phyloP scores from a whole-genome alignment of 371 early-diverging fungal genomes.

The Mucor ambiguus region DNA sequence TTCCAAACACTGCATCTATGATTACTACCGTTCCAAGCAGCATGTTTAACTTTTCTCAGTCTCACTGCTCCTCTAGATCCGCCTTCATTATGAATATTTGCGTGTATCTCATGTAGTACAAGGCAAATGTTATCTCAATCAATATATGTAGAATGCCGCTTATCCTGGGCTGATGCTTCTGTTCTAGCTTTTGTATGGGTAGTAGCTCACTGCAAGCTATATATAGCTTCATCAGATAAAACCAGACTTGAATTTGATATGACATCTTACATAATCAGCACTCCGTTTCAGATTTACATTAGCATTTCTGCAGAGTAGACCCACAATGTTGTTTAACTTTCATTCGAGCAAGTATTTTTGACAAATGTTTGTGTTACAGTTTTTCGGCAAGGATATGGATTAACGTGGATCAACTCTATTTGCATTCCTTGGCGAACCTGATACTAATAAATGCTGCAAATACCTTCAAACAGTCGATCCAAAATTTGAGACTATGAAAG shows the following conservation, averaged over 20 bases:
- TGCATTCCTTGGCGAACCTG: background rate
- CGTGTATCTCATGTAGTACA: background rate
- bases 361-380: background rate
- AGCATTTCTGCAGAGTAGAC: background rate
- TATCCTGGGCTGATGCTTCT: background rate
- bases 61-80: background rate
- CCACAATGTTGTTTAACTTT: background rate
- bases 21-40: background rate
- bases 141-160: background rate
- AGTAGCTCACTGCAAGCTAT: background rate
- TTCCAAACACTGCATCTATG: background rate
- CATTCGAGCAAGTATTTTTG: background rate
- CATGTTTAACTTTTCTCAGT: background rate
- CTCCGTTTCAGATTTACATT: background rate
- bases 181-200: background rate
- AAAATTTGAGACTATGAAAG: background rate
- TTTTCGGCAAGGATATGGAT: background rate
- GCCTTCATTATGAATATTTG: background rate
- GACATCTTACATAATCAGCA: background rate
- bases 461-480: background rate
- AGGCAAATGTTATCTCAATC: background rate
- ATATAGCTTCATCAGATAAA: background rate
- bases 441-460: background rate
- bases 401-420: background rate
- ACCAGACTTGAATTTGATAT: background rate